These are phyloP conservation scores for Leccinum truebloodii DNA, from an alignment of 768 basidiomycete species.

Conservation along the genomic window DNA sequence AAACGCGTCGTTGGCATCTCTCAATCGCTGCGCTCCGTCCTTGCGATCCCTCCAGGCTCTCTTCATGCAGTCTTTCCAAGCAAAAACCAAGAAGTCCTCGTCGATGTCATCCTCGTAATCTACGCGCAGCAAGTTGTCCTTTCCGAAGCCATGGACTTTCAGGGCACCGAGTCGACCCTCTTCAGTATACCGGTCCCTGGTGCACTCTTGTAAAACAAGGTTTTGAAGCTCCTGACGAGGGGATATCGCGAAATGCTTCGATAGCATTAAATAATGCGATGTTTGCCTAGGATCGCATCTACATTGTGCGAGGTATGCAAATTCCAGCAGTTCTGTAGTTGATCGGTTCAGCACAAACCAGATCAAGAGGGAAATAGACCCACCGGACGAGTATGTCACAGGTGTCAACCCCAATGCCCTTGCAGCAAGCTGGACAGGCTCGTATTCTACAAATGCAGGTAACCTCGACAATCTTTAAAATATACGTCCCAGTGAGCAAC, in stretches of 20 bases:
- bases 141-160: constrained; percentile 63
- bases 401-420: constrained; percentile 63
- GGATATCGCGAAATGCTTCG: constrained; percentile 48
- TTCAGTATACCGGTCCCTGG: constrained; percentile 60
- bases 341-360: constrained; percentile 6
- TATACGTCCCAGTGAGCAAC: constrained; percentile 24
- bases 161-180: constrained; percentile 55
- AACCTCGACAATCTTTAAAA: constrained; percentile 58
- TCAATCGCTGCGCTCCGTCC: constrained; percentile 47
- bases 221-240: constrained; percentile 50
- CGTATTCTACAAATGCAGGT: constrained; percentile 41
- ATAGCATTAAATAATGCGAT: constrained; percentile 58
- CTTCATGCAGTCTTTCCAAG: constrained; percentile 63
- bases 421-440: constrained; percentile 43
- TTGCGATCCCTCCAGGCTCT: constrained; percentile 51
- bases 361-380: constrained; percentile 11
- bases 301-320: constrained; percentile 78
- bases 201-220: constrained; percentile 59
- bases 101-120: constrained; percentile 73
- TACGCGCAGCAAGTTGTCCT: constrained; percentile 54
- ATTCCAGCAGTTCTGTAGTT: constrained; percentile 63
- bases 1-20: constrained; percentile 66
- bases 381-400: constrained; percentile 65
- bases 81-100: constrained; percentile 67
- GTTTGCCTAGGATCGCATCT: constrained; percentile 76